Base-by-base conservation (phyloP, 164 flowering plant species). In the Aristolochia fimbriata region DNA sequence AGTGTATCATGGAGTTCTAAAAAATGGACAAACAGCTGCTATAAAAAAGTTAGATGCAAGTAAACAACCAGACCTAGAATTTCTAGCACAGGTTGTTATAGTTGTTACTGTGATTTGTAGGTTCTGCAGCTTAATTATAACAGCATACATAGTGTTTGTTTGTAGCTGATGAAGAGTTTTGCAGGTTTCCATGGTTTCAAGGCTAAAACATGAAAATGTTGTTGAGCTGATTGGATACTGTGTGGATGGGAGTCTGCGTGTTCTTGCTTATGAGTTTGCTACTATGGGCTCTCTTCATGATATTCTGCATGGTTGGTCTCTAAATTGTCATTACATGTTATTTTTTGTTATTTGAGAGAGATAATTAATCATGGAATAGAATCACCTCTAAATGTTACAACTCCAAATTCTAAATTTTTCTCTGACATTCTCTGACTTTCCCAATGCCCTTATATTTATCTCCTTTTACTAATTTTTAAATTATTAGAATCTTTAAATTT, bases 261-360 rank as follows among this genome's bases (percentile, higher is more conserved):
- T 84, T 47, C 85, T 89, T 58, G 89, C 86, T 20, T 86, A 86
- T 69, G 93, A 88, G 75, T 88, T 76, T 73, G 96, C 96, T 50
- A 80, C 91, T 21, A 88, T 81, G 81, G 96, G 96, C 61, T 88
- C 96, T 57, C 87, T 88, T 60, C 96, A 86, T 71, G 93, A 86
- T 58, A 84, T 89, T 73, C 85, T 89, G 65, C 94, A 89, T 70
- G 96, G 96, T 89, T 80, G 41, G 73, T 52, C 14, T 31, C 41
- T 65, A 15, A 47, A 62, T 37, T 46, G 37, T 48, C 54, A 16
- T 25, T 63, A 47, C 60, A 85, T 91, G 92, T 50, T 65, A 37
- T 37, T 37, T 7, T 37, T 5, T 37, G 43, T 37, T 37, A 3
- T 37, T 3, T 37, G 11, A 37, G 8, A 37, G 10, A 37, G 43